Percentiles rank a stretch among this genome's conserved stretches.
Conservation (phyloP, 2,329 filamentous ascomycete genomes). For the Trichoderma breve region DNA sequence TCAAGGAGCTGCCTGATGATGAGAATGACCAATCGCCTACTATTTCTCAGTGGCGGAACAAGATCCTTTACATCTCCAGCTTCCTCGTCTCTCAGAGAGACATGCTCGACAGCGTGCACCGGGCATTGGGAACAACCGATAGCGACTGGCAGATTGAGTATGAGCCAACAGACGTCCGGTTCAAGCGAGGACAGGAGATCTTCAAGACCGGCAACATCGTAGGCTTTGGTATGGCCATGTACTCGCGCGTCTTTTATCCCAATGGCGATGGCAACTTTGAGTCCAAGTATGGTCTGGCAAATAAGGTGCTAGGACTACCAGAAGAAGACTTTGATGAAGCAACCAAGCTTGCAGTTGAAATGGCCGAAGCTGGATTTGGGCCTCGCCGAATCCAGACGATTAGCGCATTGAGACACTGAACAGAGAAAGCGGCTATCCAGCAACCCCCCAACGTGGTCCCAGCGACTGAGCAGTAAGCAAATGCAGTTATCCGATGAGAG, state of each 20-base stretch:
- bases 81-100: constrained; percentile 62
- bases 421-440: background rate
- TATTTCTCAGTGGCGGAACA: constrained; percentile 45
- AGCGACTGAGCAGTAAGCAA: background rate
- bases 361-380: constrained; percentile 28
- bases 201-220: constrained; percentile 40
- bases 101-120: constrained; percentile 61
- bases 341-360: constrained; percentile 48
- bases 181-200: constrained; percentile 44
- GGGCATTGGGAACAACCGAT: constrained; percentile 56
- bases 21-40: constrained; percentile 33
- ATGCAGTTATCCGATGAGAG: background rate
- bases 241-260: constrained; percentile 53
- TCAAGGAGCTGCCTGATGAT: constrained; percentile 46
- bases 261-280: constrained; percentile 42
- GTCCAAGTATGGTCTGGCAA: constrained; percentile 39
- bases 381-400: background rate
- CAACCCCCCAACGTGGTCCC: too few species aligned
- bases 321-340: constrained; percentile 58
- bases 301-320: constrained; percentile 55
- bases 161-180: constrained; percentile 44
- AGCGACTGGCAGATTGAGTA: constrained; percentile 58
- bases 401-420: background rate
- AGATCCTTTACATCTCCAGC: constrained; percentile 50
- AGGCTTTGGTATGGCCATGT: constrained; percentile 53